These are phyloP conservation scores for Phaeosphaeria sp. DNA, from an alignment of 2,329 filamentous ascomycete genomes.

Conservation along the genomic window DNA sequence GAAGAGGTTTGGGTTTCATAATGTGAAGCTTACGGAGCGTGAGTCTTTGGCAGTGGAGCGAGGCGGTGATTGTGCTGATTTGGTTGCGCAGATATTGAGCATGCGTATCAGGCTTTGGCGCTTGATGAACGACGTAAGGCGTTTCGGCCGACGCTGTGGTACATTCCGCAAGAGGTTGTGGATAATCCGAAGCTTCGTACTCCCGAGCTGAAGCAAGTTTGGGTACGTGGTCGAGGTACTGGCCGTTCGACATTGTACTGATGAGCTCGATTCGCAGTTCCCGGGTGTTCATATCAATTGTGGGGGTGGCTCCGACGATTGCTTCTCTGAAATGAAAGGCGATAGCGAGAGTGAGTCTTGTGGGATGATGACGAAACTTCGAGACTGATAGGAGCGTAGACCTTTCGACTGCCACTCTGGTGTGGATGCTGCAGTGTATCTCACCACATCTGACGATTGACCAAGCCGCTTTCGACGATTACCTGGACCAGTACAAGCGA, in stretches of 20 bases:
- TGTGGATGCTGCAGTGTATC: constrained; percentile 64
- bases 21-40: constrained; percentile 43
- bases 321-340: constrained; percentile 37
- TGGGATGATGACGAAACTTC: neutral
- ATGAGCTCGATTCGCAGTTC: constrained; percentile 33
- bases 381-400: constrained; percentile 21
- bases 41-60: constrained; percentile 13
- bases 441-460: constrained; percentile 56
- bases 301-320: constrained; percentile 54
- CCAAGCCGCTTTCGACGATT: constrained; percentile 49
- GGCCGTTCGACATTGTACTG: neutral
- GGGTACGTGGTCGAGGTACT: constrained; percentile 37
- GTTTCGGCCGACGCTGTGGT: constrained; percentile 62
- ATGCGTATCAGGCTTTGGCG: constrained; percentile 63
- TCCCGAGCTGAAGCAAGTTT: constrained; percentile 57
- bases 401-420: constrained; percentile 57
- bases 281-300: constrained; percentile 61
- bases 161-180: constrained; percentile 44
- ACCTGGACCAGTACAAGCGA: constrained; percentile 49
- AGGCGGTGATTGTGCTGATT: neutral
- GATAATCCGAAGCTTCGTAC: constrained; percentile 27
- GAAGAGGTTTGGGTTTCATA: constrained; percentile 42
- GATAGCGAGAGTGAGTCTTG: constrained; percentile 40
- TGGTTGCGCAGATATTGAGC: constrained; percentile 49
- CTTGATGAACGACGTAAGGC: constrained; percentile 61